Evolutionary conservation across 768 basidiomycete species (phyloP), one percentile per base, ranked within the genome.

Genomic region (Clathrus columnatus): DNA sequence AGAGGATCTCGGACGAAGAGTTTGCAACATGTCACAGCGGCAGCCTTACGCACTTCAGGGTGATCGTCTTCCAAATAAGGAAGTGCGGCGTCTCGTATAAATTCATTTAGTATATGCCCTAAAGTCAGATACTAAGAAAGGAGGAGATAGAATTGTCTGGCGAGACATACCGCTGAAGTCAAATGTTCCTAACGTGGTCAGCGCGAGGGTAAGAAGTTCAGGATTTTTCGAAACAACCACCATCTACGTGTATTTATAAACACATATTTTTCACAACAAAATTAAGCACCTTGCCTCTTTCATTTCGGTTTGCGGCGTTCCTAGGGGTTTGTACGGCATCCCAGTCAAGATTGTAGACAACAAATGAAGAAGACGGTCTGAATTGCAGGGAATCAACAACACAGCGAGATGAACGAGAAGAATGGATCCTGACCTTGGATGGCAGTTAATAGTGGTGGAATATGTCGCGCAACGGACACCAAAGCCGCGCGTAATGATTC

Each of bases 101-200:
- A 96, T 67, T 98, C 96, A 69, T 94, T 95, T 57, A 99, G 73
- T 8, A 90, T 80, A 61, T 99, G 94, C 24, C 94, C 94, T 88
- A 50, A 27, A 21, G 46, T 61, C 32, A 56, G 51, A 53, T 24
- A 53, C 27, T 46, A 16, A 29, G 48, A 20, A 11, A 59, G 30
- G 16, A n/a, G 28, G 4, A 27, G 7, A 41, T 18, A 58, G 24
- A 27, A 2, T 14, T n/a, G 36, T 14, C n/a, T 14, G 36, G n/a
- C 36, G 36, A 36, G 36, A 8, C 68, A 62, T 70, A 87, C 94
- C 95, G 55, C 81, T 91, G 69, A 98, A 98, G 68, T 99, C 93
- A 65, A 98, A 99, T 7, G 82, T 78, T 41, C 93, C 91, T 14
- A 99, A 75, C 0, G 91, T 93, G 18, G 75, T 80, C 26, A 99